Evolutionary conservation across 805 yeast species (phyloP).

Genomic region (Zygosaccharomyces rouxii): DNA sequence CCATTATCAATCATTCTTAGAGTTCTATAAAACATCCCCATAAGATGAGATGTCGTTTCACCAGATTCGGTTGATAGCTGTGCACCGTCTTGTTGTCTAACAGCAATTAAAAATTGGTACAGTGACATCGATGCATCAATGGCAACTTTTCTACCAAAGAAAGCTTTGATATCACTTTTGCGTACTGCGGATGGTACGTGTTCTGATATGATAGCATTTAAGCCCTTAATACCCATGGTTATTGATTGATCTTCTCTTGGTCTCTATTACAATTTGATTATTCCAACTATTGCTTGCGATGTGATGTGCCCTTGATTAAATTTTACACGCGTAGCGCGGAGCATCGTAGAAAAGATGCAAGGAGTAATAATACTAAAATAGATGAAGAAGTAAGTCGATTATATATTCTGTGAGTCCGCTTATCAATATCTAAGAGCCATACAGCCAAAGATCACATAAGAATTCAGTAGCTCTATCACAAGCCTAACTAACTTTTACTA

Average conservation of each 20-base stretch:
- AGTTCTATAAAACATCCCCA: conserved; percentile 96
- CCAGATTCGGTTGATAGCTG: conserved; percentile 85
- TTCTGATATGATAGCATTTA: conserved; percentile 81
- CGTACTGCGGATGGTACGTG: conserved; percentile 82
- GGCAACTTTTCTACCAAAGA: conserved; percentile 95
- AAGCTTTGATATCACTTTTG: conserved; percentile 73
- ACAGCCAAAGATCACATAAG: too few species aligned
- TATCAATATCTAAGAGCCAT: too few species aligned
- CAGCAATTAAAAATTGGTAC: conserved; percentile 93
- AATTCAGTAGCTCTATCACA: too few species aligned
- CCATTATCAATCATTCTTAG: conserved; percentile 85
- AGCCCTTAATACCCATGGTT: conserved; percentile 62
- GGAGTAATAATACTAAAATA: not conserved
- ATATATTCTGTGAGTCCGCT: too few species aligned
- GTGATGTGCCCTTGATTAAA: not conserved
- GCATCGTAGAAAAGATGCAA: not conserved
- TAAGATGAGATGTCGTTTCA: conserved; percentile 87
- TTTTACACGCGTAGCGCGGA: not conserved
- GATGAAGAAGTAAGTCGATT: too few species aligned
- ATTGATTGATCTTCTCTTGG: not conserved
- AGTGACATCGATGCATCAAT: conserved; percentile 94
- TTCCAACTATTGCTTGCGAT: too few species aligned
- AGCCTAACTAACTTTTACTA: too few species aligned
- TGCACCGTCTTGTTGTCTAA: conserved; percentile 94
- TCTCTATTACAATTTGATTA: not conserved